Evolutionary conservation across 805 yeast species (phyloP), one percentile per base, ranked within the genome.

Genomic region (Candida sonorensis): DNA sequence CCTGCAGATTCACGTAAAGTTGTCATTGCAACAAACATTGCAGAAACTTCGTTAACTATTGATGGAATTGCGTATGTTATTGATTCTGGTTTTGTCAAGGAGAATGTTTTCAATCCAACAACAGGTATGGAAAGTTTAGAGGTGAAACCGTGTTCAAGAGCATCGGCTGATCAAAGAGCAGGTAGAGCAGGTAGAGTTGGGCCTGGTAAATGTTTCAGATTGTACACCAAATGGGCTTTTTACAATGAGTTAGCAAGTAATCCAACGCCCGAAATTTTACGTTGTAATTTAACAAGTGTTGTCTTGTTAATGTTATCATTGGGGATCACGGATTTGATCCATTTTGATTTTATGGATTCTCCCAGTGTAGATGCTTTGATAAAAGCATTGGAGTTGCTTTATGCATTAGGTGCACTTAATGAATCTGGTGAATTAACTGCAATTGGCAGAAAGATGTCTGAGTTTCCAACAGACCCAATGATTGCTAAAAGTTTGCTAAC

Each of bases 171-270:
- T 48, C 98, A 92, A 60, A 68, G 98, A 50, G 88, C 96, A 1
- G 98, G 98, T 53, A 76, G 98, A 64, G 98, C 97, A 5, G 98
- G 98, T 26, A 79, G 98, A 64, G 87, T 94, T 7, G 88, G 95
- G 1, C 96, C 97, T 0, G 98, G 98, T 12, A 84, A 85, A 52
- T 92, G 97, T 58, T 92, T 81, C 50, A 57, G 99, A 23, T 61
- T 92, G 15, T 92, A 77, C 52, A 90, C 98, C 0, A 84, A 85
- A 51, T 69, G 81, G 71, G 77, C 92, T 0, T 92, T 74, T 46
- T 66, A 73, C 40, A 69, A 81, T 44, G 97, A 90, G 45, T 62
- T 92, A 52, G 80, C 81, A 9, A 64, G 72, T 2, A 80, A 78
- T 50, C 85, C 96, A 1, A 77, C 83, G 0, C 97, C 99, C 0